These are phyloP conservation scores for Incumbomyces delicatus DNA, from an alignment of 2,329 filamentous ascomycete genomes.

Conservation along the genomic window DNA sequence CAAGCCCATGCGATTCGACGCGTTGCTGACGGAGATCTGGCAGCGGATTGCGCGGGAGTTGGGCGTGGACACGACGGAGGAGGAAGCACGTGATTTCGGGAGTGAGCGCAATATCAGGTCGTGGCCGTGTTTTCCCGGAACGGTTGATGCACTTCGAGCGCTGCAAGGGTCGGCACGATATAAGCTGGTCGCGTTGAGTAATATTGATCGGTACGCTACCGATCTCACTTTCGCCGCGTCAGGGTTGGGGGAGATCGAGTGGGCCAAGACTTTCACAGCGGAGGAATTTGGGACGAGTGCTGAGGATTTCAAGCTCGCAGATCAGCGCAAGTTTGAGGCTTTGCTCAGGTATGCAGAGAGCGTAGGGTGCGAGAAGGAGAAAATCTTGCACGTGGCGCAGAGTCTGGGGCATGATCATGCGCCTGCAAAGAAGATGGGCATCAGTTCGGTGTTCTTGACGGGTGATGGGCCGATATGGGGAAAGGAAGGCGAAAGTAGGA, in stretches of 20 bases:
- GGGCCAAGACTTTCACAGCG: constrained; percentile 45
- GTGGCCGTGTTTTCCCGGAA: constrained; percentile 51
- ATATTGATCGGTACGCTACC: constrained; percentile 47
- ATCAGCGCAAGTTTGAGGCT: constrained; percentile 19
- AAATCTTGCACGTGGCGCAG: constrained; percentile 60
- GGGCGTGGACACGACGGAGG: constrained; percentile 12
- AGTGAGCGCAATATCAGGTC: constrained; percentile 31
- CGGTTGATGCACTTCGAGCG: constrained; percentile 41
- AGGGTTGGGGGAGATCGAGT: constrained; percentile 49
- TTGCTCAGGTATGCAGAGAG: constrained; percentile 45
- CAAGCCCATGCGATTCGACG: constrained; percentile 52
- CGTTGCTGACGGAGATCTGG: constrained; percentile 45
- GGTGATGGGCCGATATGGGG: constrained; percentile 20
- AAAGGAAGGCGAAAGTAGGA: constrained; percentile 18
- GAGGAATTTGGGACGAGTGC: constrained; percentile 58
- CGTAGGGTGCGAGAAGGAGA: constrained; percentile 46
- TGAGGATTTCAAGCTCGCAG: constrained; percentile 35
- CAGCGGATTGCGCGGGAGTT: constrained; percentile 26
- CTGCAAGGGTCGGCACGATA: constrained; percentile 35
- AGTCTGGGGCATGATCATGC: constrained; percentile 59
- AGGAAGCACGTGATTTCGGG: constrained; percentile 39
- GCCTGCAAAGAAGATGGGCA: constrained; percentile 50
- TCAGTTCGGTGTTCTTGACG: constrained; percentile 49
- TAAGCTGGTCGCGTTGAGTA: constrained; percentile 49
- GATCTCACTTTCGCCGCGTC: constrained; percentile 35